These are phyloP conservation scores for Fragaria ananassa DNA, from an alignment of 306 rosid species.

Conservation along the genomic window DNA sequence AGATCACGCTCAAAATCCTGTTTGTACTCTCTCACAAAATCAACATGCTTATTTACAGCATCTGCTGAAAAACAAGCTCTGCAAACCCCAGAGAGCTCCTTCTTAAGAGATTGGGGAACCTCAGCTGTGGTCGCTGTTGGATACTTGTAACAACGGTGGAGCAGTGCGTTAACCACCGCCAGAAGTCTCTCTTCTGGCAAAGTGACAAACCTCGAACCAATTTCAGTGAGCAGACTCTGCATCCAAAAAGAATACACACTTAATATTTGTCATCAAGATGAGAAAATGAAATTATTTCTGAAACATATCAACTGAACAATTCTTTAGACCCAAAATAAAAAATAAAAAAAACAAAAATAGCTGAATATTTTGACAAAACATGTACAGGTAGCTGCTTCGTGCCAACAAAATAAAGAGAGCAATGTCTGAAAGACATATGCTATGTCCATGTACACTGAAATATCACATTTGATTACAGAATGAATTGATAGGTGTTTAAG, in stretches of 20 bases:
- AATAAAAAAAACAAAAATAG: neutral
- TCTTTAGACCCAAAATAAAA: neutral
- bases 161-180: conserved; percentile 96
- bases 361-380: neutral
- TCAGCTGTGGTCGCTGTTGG: conserved; percentile 99
- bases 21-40: conserved; percentile 96
- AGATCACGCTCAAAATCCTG: conserved; percentile 98
- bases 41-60: conserved; percentile 97
- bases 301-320: neutral
- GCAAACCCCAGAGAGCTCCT: conserved; percentile 99
- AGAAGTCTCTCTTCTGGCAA: conserved; percentile 99
- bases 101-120: conserved; percentile 98
- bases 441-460: neutral
- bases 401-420: neutral
- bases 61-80: conserved; percentile 98
- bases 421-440: neutral
- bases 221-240: conserved; percentile 92
- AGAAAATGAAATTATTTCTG: neutral
- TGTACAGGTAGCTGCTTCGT: neutral
- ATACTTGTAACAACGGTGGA: conserved; percentile 98
- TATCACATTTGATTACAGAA: neutral
- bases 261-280: conserved; percentile 15
- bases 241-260: conserved; percentile 13
- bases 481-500: neutral
- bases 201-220: conserved; percentile 97